Evolutionary conservation across 2,329 filamentous ascomycete species (phyloP).

Genomic region (Cladosporium halotolerans): DNA sequence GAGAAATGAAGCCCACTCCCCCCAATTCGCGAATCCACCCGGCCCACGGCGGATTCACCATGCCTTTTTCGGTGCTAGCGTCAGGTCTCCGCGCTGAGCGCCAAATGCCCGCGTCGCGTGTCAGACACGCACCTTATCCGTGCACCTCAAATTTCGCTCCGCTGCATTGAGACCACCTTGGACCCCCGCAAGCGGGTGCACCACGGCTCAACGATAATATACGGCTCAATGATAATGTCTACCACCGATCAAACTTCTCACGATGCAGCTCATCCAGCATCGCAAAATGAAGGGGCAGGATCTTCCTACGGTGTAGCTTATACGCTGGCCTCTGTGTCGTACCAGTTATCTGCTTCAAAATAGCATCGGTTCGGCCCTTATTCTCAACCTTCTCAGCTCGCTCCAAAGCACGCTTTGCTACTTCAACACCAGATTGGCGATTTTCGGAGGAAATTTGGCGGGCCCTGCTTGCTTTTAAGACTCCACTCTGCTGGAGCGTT

Average conservation of each 20-base stretch:
- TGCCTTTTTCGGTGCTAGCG: not conserved
- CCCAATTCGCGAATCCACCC: conserved; percentile 1
- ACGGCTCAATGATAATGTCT: not conserved
- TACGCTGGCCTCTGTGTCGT: not conserved
- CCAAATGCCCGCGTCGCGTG: not conserved
- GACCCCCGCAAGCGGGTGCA: not conserved
- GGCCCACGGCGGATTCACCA: not conserved
- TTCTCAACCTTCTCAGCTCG: not conserved
- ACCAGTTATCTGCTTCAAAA: not conserved
- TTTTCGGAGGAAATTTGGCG: not conserved
- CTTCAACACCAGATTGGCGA: not conserved
- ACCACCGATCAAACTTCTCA: not conserved
- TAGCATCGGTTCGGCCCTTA: not conserved
- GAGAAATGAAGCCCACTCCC: not conserved
- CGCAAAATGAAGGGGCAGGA: not conserved
- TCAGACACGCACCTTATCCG: not conserved
- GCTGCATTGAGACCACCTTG: too few relatives aligned
- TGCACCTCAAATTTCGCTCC: not conserved
- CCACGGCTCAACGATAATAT: not conserved
- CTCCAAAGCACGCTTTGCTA: not conserved
- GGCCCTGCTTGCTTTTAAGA: not conserved
- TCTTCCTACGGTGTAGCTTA: not conserved
- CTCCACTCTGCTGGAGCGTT: not conserved
- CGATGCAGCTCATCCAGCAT: not conserved
- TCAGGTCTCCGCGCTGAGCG: not conserved